Evolutionary conservation across 108 stramenopile genomes (phyloP).

Genomic region (Bacterosira constricta): DNA sequence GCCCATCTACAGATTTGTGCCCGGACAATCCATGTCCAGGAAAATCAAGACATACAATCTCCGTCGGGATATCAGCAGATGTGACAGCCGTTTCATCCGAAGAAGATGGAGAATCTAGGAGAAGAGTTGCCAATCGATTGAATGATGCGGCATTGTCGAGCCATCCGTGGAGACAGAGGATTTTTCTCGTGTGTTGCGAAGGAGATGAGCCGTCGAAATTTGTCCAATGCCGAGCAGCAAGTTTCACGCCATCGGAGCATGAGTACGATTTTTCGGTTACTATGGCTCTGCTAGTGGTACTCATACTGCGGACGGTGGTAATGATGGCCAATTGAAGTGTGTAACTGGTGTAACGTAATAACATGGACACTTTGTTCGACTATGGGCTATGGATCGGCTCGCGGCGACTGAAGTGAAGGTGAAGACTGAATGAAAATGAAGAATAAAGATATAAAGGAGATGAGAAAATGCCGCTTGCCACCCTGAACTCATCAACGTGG

Average conservation of each 20-base stretch:
- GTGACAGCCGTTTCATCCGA: background rate
- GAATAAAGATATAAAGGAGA: too few species aligned
- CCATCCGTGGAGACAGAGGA: conserved; percentile 81
- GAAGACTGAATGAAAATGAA: too few species aligned
- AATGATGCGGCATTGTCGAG: conserved; percentile 83
- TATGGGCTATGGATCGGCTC: background rate
- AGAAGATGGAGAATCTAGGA: conserved; percentile 31
- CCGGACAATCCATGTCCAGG: conserved; percentile 63
- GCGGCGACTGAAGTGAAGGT: background rate
- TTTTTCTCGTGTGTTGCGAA: conserved; percentile 36
- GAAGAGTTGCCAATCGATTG: conserved; percentile 59
- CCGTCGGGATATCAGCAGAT: conserved; percentile 19
- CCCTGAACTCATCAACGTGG: too few species aligned
- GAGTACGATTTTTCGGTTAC: conserved; percentile 23
- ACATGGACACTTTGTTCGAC: too few species aligned
- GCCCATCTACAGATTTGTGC: conserved; percentile 56
- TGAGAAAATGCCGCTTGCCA: too few species aligned
- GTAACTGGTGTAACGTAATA: background rate
- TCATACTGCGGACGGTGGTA: too few species aligned
- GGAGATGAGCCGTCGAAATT: conserved; percentile 23
- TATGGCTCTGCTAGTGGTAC: background rate
- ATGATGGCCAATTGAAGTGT: background rate
- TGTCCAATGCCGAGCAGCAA: conserved; percentile 30
- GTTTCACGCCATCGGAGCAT: conserved; percentile 43
- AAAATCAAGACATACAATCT: conserved; percentile 63